These are phyloP conservation scores for Paralagenidium karlingii DNA, from an alignment of 352 stramenopile species.

Conservation along the genomic window DNA sequence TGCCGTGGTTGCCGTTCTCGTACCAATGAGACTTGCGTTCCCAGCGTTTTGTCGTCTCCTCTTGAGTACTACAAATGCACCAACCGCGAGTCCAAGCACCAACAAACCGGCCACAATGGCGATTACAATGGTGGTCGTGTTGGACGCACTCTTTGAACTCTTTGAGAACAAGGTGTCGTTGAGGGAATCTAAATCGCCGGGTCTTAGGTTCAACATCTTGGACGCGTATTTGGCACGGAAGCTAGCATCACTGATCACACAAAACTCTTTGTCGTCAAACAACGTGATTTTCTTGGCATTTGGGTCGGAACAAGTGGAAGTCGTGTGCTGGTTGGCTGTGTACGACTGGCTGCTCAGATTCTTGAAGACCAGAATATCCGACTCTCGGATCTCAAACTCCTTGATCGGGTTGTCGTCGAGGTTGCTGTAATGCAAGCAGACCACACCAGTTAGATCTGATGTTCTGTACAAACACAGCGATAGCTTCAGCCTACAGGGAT, in stretches of 20 bases:
- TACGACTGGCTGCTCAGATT: neutral
- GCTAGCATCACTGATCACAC: slow-evolving; percentile 3
- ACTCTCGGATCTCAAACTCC: slow-evolving; percentile 4
- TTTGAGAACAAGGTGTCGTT: neutral
- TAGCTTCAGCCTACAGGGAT: too few species aligned
- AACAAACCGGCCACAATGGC: too few species aligned
- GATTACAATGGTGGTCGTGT: too few species aligned
- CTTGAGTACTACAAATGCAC: too few species aligned
- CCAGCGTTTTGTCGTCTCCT: too few species aligned
- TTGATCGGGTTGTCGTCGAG: too few species aligned
- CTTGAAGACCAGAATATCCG: slow-evolving; percentile 2
- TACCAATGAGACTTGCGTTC: neutral
- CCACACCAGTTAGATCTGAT: too few species aligned
- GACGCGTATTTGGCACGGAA: slow-evolving; percentile 5
- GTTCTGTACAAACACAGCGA: too few species aligned
- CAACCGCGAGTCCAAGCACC: too few species aligned
- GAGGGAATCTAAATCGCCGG: too few species aligned
- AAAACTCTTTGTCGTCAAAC: slow-evolving; percentile 1
- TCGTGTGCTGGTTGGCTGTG: neutral
- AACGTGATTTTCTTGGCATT: slow-evolving; percentile 1
- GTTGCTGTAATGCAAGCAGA: too few species aligned
- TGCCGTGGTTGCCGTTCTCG: neutral
- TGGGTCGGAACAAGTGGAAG: slow-evolving; percentile 2
- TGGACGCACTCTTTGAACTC: neutral
- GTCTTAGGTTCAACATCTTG: neutral